Evolutionary conservation across 352 stramenopile genomes (phyloP).

Genomic region (Phytophthora megakarya): DNA sequence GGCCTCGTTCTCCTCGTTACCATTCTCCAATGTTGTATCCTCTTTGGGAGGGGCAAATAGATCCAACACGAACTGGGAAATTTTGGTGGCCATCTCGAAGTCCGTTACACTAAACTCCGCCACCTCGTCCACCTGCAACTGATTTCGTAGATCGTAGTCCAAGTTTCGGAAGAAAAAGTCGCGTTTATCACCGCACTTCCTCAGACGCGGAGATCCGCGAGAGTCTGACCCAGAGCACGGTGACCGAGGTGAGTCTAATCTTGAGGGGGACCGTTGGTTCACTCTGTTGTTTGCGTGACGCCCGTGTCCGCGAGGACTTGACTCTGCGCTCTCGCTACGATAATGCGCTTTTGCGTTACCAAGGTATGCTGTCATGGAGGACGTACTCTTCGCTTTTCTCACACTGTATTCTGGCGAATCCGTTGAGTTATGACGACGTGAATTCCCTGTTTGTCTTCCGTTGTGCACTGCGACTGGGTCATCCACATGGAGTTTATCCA

Average conservation of each 20-base stretch:
- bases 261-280: slow-evolving; percentile 21
- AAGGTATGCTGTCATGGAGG: slow-evolving; percentile 20
- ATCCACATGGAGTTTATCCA: slow-evolving; percentile 50
- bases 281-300: slow-evolving; percentile 18
- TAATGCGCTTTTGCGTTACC: slow-evolving; percentile 13
- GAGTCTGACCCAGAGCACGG: slow-evolving; percentile 28
- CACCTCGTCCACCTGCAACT: slow-evolving; percentile 80
- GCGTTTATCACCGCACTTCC: slow-evolving; percentile 80
- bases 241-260: slow-evolving; percentile 32
- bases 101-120: slow-evolving; percentile 82
- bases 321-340: slow-evolving; percentile 29
- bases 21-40: slow-evolving; percentile 11
- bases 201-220: slow-evolving; percentile 26
- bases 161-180: slow-evolving; percentile 87
- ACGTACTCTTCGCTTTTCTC: slow-evolving; percentile 26
- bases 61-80: slow-evolving; percentile 62
- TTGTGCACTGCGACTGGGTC: slow-evolving; percentile 24
- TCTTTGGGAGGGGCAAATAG: slow-evolving; percentile 41
- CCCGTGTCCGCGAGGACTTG: slow-evolving; percentile 22
- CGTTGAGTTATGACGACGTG: slow-evolving; percentile 8
- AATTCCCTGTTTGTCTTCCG: slow-evolving; percentile 2
- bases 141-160: slow-evolving; percentile 62
- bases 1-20: slow-evolving; percentile 21
- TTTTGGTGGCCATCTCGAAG: slow-evolving; percentile 78
- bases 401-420: slow-evolving; percentile 15